A percentile compares a stretch with the other conserved stretches of the same genome.
Conservation (phyloP, 495 filamentous ascomycete genomes). For the Daldinia caldariorum region DNA sequence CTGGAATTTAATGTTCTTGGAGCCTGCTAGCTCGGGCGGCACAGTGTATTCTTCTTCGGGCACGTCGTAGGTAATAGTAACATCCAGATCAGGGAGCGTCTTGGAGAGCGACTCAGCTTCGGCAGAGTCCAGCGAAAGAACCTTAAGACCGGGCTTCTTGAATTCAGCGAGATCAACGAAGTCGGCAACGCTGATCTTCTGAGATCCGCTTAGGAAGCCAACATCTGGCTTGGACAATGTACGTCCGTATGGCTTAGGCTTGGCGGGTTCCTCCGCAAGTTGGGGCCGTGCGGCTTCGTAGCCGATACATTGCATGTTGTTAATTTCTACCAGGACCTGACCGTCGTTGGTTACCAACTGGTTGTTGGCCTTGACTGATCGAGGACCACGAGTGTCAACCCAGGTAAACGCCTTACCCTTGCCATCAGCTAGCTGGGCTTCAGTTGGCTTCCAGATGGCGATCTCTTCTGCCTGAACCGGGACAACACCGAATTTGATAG, state of each 20-base stretch:
- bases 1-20: constrained; percentile 8
- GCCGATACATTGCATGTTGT: constrained; percentile 38
- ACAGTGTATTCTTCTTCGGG: constrained; percentile 6
- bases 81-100: not conserved
- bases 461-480: constrained; percentile 53
- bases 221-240: constrained; percentile 25
- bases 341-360: constrained; percentile 33
- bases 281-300: constrained; percentile 53
- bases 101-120: not conserved
- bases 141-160: constrained; percentile 33
- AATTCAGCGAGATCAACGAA: constrained; percentile 19
- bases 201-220: constrained; percentile 18
- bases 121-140: constrained; percentile 2
- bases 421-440: constrained; percentile 25
- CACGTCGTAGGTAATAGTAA: constrained; percentile 3
- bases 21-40: not conserved
- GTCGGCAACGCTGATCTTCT: not conserved
- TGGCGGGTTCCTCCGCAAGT: constrained; percentile 13
- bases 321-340: constrained; percentile 45
- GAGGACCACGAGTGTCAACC: constrained; percentile 22
- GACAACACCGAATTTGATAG: constrained; percentile 49
- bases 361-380: constrained; percentile 15
- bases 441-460: constrained; percentile 43
- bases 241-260: constrained; percentile 25
- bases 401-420: constrained; percentile 25